A percentile compares a stretch with the other conserved stretches of the same genome.
phyloP scores from a whole-genome alignment of 106 monocot genomes.

The Dioscorea alata region DNA sequence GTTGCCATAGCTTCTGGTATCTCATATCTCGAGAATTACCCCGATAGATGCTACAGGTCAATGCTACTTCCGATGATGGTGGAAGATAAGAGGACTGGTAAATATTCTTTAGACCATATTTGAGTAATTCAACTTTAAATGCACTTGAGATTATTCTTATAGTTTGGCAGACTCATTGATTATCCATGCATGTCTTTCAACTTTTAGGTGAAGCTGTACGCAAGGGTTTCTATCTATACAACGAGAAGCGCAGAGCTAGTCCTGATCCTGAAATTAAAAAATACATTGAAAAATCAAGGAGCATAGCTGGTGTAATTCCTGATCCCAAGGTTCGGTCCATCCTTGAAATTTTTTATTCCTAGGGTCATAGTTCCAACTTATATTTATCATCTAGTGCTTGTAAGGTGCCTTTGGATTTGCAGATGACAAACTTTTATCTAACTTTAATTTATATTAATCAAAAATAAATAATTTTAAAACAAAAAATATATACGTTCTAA shows the following conservation, averaged over 20 bases:
- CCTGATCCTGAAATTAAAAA: conserved; percentile 81
- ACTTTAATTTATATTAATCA: no score
- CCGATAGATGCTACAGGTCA: conserved; percentile 81
- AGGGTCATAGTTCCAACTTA: no score
- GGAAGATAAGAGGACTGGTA: conserved; percentile 87
- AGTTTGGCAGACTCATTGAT: no score
- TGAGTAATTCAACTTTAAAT: no score
- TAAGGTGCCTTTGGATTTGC: no score
- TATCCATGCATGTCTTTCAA: neutral
- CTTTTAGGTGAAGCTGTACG: conserved; percentile 68
- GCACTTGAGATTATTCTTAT: no score
- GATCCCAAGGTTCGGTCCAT: conserved; percentile 40
- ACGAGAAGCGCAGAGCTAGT: conserved; percentile 64
- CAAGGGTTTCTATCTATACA: conserved; percentile 86
- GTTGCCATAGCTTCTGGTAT: conserved; percentile 66
- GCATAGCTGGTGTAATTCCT: conserved; percentile 43
- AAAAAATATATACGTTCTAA: no score
- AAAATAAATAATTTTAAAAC: no score
- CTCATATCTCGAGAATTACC: conserved; percentile 76
- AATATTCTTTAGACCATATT: neutral
- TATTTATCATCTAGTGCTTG: no score
- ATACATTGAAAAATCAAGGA: conserved; percentile 76
- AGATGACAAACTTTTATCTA: no score
- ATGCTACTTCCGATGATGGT: conserved; percentile 66
- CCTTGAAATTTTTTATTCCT: no score